Base-by-base conservation (phyloP, 108 stramenopile genomes). In the Cyclotella atomus region DNA sequence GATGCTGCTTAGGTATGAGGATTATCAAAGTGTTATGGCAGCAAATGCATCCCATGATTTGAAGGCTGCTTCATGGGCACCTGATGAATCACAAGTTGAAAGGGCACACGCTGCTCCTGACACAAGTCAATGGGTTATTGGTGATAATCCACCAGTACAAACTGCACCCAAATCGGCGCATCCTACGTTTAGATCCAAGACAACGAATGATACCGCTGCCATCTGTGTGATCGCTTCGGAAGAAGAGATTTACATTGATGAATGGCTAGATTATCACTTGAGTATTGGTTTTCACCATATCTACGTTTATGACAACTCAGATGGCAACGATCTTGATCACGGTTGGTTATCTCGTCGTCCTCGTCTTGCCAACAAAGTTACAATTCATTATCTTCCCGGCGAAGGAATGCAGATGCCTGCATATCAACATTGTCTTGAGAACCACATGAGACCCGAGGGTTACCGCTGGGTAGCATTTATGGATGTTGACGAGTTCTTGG, bases 261-360 rank as follows among this genome's bases (percentile, higher is more conserved):
- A 89, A 43, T 89, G 84, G 84, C 53, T 87, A n/a, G 66, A 86
- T 23, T 89, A 85, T 69, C 60, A 89, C 57, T 21, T 70, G 46
- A 57, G 34, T 6, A 59, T 87, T 27, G 88, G 88, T n/a, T 85
- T 85, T 73, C 66, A 71, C 16, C 34, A 64, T 20, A 73, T 85
- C 54, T 81, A 67, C 43, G 29, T 85, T 52, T 85, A 81, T 56
- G 80, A 85, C 71, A 85, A 85, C 65, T 73, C 75, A 12, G 71
- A 73, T 30, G 71, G 76, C 35, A 81, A 76, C 62, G 72, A 74
- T 38, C 54, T 85, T 23, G 69, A 41, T 29, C 44, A 10, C 7
- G 62, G 65, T 0, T 84, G 83, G 83, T 16, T 57, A 21, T 16
- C 72, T 47, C 35, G 57, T 9, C 59, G 59, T 34, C 61, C 56